Evolutionary conservation across 2,329 filamentous ascomycete genomes (phyloP).

Genomic region (Sclerotinia glacialis): DNA sequence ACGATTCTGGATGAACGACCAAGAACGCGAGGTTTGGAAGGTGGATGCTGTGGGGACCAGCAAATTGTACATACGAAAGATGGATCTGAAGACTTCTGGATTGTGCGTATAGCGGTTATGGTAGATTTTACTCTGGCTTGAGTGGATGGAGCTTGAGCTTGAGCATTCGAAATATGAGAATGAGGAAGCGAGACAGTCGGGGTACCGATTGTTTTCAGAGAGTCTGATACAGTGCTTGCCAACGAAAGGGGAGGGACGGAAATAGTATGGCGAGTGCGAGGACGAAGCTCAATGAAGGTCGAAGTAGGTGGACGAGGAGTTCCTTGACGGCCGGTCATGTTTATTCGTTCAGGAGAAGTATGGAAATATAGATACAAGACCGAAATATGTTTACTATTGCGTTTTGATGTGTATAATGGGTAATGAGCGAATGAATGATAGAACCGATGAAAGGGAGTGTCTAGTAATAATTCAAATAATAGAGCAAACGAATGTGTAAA

Average conservation of each 20-base stretch:
- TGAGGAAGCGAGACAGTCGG: neutral
- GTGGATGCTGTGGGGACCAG: conserved; percentile 44
- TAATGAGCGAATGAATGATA: neutral
- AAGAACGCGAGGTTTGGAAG: conserved; percentile 43
- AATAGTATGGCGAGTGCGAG: conserved; percentile 12
- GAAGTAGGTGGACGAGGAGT: conserved; percentile 11
- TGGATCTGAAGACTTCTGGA: conserved; percentile 20
- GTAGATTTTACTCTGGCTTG: neutral
- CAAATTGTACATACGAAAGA: conserved; percentile 57
- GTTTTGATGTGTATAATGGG: neutral
- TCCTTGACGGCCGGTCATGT: conserved; percentile 18
- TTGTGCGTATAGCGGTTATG: neutral
- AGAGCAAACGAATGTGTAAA: conserved; percentile 17
- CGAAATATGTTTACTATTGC: neutral
- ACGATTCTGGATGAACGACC: conserved; percentile 49
- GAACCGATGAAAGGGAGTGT: conserved; percentile 2
- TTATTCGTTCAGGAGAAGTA: neutral
- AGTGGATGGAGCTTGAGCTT: neutral
- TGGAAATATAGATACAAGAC: neutral
- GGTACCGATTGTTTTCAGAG: neutral
- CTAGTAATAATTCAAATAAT: neutral
- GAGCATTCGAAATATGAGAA: neutral
- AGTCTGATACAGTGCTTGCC: neutral
- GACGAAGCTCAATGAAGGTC: conserved; percentile 10
- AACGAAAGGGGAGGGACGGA: conserved; percentile 3